Evolutionary conservation across 768 basidiomycete genomes (phyloP).

Genomic region (Leccinellum rugosiceps): DNA sequence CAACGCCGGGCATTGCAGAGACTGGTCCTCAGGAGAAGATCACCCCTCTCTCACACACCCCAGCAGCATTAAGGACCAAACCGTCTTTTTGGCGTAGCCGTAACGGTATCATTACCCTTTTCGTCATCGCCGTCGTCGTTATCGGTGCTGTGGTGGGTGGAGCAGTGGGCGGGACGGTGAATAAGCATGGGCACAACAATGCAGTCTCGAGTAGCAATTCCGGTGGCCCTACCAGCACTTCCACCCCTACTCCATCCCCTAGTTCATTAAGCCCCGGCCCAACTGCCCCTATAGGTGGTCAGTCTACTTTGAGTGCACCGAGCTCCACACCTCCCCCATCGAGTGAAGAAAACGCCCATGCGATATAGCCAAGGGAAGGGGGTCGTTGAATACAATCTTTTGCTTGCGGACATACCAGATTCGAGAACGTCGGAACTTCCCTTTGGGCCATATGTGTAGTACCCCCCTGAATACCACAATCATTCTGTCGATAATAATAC

Average conservation of each 20-base stretch:
- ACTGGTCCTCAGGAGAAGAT: slow-evolving; percentile 13
- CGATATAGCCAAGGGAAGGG: background rate
- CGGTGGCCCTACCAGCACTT: fast-evolving
- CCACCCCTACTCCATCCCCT: background rate
- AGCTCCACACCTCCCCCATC: background rate
- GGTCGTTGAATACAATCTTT: background rate
- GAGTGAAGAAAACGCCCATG: background rate
- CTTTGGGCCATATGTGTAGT: no score
- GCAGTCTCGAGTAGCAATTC: background rate
- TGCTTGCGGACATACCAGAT: background rate
- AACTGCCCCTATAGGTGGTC: background rate
- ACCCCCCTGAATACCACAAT: background rate
- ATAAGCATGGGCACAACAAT: slow-evolving; percentile 19
- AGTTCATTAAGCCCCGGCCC: background rate
- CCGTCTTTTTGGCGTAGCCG: slow-evolving; percentile 49
- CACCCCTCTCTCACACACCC: background rate
- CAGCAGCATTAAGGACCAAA: background rate
- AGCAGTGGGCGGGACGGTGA: slow-evolving; percentile 50
- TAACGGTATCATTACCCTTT: slow-evolving; percentile 40
- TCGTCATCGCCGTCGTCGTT: slow-evolving; percentile 38
- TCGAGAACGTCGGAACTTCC: background rate
- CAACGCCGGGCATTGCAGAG: slow-evolving; percentile 10
- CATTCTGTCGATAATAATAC: background rate
- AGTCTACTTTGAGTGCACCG: background rate
- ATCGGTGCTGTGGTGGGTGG: slow-evolving; percentile 56